A percentile compares a stretch with the other conserved stretches of the same genome.
Conservation (phyloP, 2,329 filamentous ascomycete species). For the Huntiella savannae region DNA sequence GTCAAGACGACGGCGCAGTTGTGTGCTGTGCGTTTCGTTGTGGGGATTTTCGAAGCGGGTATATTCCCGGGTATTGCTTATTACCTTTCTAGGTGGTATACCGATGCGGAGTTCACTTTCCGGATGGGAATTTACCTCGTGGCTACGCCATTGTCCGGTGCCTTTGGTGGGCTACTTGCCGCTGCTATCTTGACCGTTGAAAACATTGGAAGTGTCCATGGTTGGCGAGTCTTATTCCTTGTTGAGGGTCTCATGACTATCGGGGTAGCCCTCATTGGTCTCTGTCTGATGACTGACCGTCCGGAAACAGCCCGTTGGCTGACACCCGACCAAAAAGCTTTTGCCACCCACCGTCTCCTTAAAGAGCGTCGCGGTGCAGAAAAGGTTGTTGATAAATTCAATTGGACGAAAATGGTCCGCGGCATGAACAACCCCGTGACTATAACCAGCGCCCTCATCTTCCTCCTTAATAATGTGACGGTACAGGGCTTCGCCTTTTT, state of each 20-base stretch:
- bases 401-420: constrained; percentile 34
- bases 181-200: constrained; percentile 43
- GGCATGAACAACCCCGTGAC: constrained; percentile 42
- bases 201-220: constrained; percentile 33
- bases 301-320: constrained; percentile 52
- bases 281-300: constrained; percentile 47
- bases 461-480: constrained; percentile 46
- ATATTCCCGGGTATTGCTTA: constrained; percentile 59
- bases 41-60: constrained; percentile 53
- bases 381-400: constrained; percentile 41
- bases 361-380: constrained; percentile 42
- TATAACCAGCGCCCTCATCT: constrained; percentile 34
- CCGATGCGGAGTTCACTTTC: constrained; percentile 48
- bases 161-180: constrained; percentile 49
- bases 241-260: constrained; percentile 45
- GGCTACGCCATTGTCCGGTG: constrained; percentile 50
- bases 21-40: constrained; percentile 45
- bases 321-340: constrained; percentile 41
- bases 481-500: constrained; percentile 50
- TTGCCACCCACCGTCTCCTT: constrained; percentile 48
- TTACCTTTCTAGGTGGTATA: constrained; percentile 54
- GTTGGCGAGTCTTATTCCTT: constrained; percentile 52
- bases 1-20: constrained; percentile 32
- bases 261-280: constrained; percentile 37
- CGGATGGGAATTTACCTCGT: constrained; percentile 50